Base-by-base conservation (phyloP, 2,329 filamentous ascomycete species). In the Botrytis aclada region DNA sequence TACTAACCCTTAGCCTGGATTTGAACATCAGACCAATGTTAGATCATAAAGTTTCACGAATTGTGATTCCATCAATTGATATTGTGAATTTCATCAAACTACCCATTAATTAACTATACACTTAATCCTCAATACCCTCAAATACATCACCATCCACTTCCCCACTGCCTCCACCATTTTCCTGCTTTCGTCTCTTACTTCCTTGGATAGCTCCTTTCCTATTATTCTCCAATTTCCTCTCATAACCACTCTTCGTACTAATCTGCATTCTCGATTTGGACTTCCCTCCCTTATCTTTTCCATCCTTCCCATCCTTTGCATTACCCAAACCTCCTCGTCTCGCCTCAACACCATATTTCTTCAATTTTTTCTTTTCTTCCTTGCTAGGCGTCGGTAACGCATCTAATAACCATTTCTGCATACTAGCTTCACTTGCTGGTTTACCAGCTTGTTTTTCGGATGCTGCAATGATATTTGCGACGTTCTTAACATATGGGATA, bases 401-500 rank as follows among this genome's bases (percentile, higher is more conserved):
- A 80, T 97, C 93, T 8, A 98, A 85, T 69, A 99, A 85, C 95
- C 95, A 98, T 81, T 92, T 90, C 79, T 94, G 90, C 41, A 97
- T 87, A 2, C 88, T 88, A 0, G 88, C 86, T 37, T 87, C 85
- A 20, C 70, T 51, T 3, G 85, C 85, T 29, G 80, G 82, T 78
- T 84, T 86, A 41, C 86, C 87, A 2, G 87, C 87, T 78, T 94
- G 87, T 82, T 90, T 92, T 82, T 98, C 93, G 76, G 92, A 94
- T 34, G 89, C 88, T 0, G 92, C 89, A 76, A 99, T 97, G 47
- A 98, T 93, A 79, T 98, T 98, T 47, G 95, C 96, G 41, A 99
- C 93, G 75, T 90, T 93, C 84, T 95, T 97, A 73, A 99, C 89
- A 76, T 91, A 94, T 0, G 93, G 92, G 6, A 98, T 92, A 80